Base-by-base conservation (phyloP, 75 land plant genomes). In the Pseudotsuga menziesii region DNA sequence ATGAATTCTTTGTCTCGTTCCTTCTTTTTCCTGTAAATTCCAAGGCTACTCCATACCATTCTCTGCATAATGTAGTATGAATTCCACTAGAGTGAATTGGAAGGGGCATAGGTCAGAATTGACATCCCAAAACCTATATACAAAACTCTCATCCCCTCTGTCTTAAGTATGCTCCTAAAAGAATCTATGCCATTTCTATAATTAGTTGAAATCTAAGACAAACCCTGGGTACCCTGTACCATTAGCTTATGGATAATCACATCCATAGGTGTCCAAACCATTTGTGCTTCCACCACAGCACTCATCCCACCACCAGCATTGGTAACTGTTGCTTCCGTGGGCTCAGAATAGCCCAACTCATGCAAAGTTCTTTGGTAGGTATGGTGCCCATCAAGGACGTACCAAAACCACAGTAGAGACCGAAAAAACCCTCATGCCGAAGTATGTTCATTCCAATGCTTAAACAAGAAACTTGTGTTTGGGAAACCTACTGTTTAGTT, bases 51-150 rank as follows among this genome's bases (percentile, higher is more conserved):
- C 98, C 98, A 96, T 56, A 93, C 79, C 0, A 73, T 66, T 59
- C 94, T 77, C 78, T 95, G 96, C 4, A 85, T 78, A 5, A 89
- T 77, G 29, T 91, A 89, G 75, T 96, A 96, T 32, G 97, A 88
- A 5, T 92, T 94, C 97, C 98, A 96, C 98, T 97, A 96, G 5
- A 96, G 86, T 5, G 98, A 97, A 82, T 91, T 96, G 0, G 97
- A 94, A 2, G 98, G 98, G 11, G 98, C 94, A 64, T 93, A 92
- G 13, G 98, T 95, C 69, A 90, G 67, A 16, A 92, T 88, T 13
- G 98, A 95, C 69, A 95, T 88, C 55, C 91, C 91, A 79, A 92
- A 95, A 17, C 98, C 98, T 17, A 93, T 76, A 74, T 95, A 95
- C 61, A 95, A 80, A 3, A 95, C 98, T 29, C 86, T 81, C 0